Percentiles rank a stretch among this genome's conserved stretches.
These are phyloP conservation scores for Plasmodium malariae DNA, from an alignment of 169 alveolate genomes.

Conservation along the genomic window DNA sequence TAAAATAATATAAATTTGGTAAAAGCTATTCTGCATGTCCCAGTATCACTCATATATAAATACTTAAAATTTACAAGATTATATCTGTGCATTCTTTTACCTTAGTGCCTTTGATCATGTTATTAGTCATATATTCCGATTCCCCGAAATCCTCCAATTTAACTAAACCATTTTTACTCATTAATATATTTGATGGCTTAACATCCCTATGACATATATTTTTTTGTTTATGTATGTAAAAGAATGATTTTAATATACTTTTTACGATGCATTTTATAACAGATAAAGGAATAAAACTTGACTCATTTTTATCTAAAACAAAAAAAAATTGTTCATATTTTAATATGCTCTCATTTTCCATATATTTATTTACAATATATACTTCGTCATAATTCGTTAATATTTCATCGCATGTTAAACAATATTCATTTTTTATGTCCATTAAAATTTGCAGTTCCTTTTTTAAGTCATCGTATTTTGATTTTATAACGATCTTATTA, in stretches of 20 bases:
- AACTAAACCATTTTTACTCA: conserved; percentile 85
- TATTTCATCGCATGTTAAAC: conserved; percentile 44
- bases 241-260: conserved; percentile 38
- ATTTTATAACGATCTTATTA: conserved; percentile 4
- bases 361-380: conserved; percentile 48
- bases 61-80: too few species aligned
- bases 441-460: conserved; percentile 44
- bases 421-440: conserved; percentile 65
- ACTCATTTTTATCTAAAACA: conserved; percentile 34
- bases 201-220: conserved; percentile 92
- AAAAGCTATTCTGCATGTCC: too few species aligned
- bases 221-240: conserved; percentile 40
- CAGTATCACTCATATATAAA: too few species aligned
- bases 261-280: conserved; percentile 49
- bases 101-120: conserved; percentile 34
- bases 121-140: conserved; percentile 45
- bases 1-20: too few species aligned
- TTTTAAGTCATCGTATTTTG: conserved; percentile 63
- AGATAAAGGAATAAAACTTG: conserved; percentile 36
- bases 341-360: conserved; percentile 51
- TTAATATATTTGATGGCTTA: conserved; percentile 90
- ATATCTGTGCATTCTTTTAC: too few species aligned
- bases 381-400: conserved; percentile 46
- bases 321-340: conserved; percentile 37
- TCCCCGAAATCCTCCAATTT: conserved; percentile 92